Conservation (phyloP, 495 filamentous ascomycete genomes). For the Rusavskia elegans region DNA sequence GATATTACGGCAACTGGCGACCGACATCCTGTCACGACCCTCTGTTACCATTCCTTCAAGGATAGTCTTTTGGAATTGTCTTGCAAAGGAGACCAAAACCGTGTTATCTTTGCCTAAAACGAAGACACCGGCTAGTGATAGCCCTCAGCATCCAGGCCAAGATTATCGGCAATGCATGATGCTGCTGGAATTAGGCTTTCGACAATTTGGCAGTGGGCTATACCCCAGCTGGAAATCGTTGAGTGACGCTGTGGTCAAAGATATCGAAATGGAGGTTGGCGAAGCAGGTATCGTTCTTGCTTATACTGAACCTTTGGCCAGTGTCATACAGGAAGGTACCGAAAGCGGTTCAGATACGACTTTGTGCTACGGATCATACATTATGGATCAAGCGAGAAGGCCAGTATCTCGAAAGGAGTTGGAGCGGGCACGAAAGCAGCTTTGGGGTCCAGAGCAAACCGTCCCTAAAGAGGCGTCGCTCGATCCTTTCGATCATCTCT, state of each 20-base stretch:
- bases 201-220: constrained; percentile 11
- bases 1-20: constrained; percentile 25
- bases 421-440: constrained; percentile 36
- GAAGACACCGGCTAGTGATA: background rate
- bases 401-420: constrained; percentile 29
- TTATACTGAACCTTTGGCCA: constrained; percentile 58
- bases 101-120: constrained; percentile 8
- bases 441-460: constrained; percentile 39
- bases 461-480: constrained; percentile 27
- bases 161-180: constrained; percentile 57
- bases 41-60: background rate
- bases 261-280: constrained; percentile 48
- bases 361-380: constrained; percentile 9
- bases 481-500: constrained; percentile 46
- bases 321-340: constrained; percentile 17
- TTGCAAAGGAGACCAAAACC: constrained; percentile 19
- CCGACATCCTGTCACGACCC: constrained; percentile 10
- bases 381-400: constrained; percentile 16
- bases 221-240: background rate
- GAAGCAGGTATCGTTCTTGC: constrained; percentile 42
- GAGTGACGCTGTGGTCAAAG: constrained; percentile 28
- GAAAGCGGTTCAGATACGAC: constrained; percentile 4
- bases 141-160: constrained; percentile 6
- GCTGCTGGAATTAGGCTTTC: constrained; percentile 47
- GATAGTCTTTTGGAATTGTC: constrained; percentile 20